Conservation (phyloP, 176 grass and related monocot genomes). For the Ensete ventricosum region DNA sequence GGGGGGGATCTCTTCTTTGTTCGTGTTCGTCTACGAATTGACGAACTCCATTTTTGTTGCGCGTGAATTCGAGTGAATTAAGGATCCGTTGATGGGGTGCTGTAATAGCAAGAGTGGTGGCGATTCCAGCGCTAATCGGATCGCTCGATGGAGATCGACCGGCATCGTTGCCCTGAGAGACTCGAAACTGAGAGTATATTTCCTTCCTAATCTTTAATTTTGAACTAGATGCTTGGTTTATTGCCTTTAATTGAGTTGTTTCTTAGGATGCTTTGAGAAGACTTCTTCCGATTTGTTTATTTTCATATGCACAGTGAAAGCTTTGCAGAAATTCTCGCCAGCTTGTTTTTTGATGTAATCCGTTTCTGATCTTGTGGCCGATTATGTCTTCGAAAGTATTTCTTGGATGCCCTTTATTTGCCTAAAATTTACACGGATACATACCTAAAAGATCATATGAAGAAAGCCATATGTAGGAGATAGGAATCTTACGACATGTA, state of each 20-base stretch:
- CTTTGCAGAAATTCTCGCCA: background rate
- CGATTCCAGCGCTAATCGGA: conserved; percentile 58
- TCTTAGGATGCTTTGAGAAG: background rate
- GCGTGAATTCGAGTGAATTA: background rate
- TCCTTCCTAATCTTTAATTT: background rate
- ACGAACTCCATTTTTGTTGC: background rate
- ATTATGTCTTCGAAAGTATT: no score
- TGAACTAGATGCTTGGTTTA: conserved; percentile 2
- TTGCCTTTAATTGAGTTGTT: background rate
- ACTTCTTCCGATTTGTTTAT: background rate
- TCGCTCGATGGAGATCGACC: conserved; percentile 63
- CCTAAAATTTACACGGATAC: background rate
- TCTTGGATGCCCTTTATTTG: no score
- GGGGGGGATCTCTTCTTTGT: background rate
- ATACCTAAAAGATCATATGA: background rate
- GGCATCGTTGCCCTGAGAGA: conserved; percentile 87
- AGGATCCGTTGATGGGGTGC: conserved; percentile 50
- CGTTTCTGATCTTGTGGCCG: background rate
- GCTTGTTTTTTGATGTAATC: background rate
- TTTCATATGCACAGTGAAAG: background rate
- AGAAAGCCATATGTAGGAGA: background rate
- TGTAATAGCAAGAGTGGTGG: conserved; percentile 49
- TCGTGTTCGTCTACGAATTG: background rate
- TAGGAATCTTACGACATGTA: background rate
- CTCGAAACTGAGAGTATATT: conserved; percentile 66